Base-by-base conservation (phyloP, 768 basidiomycete genomes). In the Leccinum arenicola region DNA sequence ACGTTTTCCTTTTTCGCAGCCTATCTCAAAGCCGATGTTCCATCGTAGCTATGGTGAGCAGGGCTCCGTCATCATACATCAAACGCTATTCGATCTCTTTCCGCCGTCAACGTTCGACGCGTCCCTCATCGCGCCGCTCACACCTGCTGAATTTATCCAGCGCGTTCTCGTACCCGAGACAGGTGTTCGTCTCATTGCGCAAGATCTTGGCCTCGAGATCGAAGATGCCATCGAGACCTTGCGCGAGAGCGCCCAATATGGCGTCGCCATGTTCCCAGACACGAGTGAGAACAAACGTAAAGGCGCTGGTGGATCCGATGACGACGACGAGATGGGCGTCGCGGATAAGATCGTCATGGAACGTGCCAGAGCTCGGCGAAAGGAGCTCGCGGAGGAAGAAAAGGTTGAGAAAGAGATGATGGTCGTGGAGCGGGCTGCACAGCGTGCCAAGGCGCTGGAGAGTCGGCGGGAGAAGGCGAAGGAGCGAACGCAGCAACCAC, bases 141-240 rank as follows among this genome's bases (percentile, higher is more conserved):
- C 85, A 1, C 78, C 85, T 0, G 81, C 84, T 35, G 88, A 93
- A 58, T 96, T 95, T 68, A 79, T 93, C 38, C 85, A 89, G 40
- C 86, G 87, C 15, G 81, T 98, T 31, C 82, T 98, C n/a, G 85
- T 98, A 3, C 96, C 96, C 2, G 95, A 98, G 74, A 84, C 88
- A 0, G 92, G 88, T 1, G 77, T 88, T 43, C 78, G 82, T 23
- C 83, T 98, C n/a, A 92, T 98, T 60, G 85, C 85, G 77, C 79
- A 89, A 58, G 95, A 98, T 69, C 82, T 82, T 66, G 60, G 68
- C 1, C 72, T 87, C 11, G 66, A 72, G 45, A 78, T 77, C 3
- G 72, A 77, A 4, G 66, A 71, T 0, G 92, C 90, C 0, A 66
- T 88, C 11, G 67, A 73, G 21, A 83, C 91, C 6, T 71, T 95